Percentiles rank a stretch among this genome's conserved stretches.
Evolutionary conservation across 805 yeast genomes (phyloP).

Genomic region (Starmera caribaea): DNA sequence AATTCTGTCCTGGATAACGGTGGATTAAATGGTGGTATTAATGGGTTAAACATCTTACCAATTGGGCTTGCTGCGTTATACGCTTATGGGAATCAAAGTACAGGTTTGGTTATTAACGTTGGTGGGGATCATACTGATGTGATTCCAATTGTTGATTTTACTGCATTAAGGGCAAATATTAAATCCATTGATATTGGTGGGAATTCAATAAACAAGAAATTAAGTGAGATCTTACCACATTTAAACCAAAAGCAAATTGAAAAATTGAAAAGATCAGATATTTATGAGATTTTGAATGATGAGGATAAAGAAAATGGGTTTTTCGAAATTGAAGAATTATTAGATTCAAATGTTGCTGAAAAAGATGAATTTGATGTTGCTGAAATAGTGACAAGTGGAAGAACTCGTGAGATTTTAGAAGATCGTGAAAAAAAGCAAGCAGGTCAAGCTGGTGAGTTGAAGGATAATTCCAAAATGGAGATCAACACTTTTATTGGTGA

Average conservation of each 20-base stretch:
- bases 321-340: constrained; percentile 45
- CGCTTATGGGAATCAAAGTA: constrained; percentile 60
- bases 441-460: constrained; percentile 25
- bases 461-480: constrained; percentile 60
- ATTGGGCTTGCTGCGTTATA: constrained; percentile 59
- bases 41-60: constrained; percentile 65
- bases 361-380: constrained; percentile 83
- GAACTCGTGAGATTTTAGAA: constrained; percentile 61
- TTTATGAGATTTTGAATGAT: constrained; percentile 71
- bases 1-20: no score
- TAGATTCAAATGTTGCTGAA: constrained; percentile 5
- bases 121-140: constrained; percentile 72
- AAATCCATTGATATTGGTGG: constrained; percentile 53
- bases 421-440: constrained; percentile 42
- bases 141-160: constrained; percentile 70
- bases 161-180: constrained; percentile 46
- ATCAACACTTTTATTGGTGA: constrained; percentile 61
- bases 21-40: constrained; percentile 40
- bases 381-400: constrained; percentile 72
- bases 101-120: constrained; percentile 69
- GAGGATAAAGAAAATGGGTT: constrained; percentile 54
- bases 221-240: constrained; percentile 48
- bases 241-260: constrained; percentile 54
- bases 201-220: constrained; percentile 41
- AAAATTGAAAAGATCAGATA: constrained; percentile 59